Evolutionary conservation across 1,284 basidiomycete genomes (phyloP), one percentile per base, ranked within the genome.

Genomic region (Cryptococcus sp.): DNA sequence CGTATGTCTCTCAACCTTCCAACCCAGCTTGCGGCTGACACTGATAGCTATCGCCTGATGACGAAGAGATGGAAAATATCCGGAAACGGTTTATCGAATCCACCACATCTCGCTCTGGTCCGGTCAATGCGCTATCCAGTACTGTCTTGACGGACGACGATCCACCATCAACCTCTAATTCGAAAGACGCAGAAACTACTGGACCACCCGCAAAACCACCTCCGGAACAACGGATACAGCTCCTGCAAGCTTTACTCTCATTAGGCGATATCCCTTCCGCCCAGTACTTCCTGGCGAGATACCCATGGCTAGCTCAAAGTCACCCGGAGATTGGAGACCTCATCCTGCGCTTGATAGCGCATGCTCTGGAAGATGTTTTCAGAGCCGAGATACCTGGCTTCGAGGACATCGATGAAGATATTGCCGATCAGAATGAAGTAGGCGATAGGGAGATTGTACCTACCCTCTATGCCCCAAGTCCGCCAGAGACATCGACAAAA

Each of bases 251-350:
- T n/a, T 78, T 98, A 28, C 82, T 99, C 22, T 80, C 88, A 32
- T 78, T 98, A 40, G 96, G 96, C 16, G 86, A 88, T 24, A 66
- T 94, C 34, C 81, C 84, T 45, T 84, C 88, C 11, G 84, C 88
- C 9, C 75, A 91, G 45, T 83, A 84, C 34, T 82, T 98, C 53
- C 76, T 98, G 58, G 83, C 85, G 23, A 85, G 85, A 64, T 91
- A 85, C 67, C 88, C 88, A 2, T 93, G 91, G 87, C 77, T 96
- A 43, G 83, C 88, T 28, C 85, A 89, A 59, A 84, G 86, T 19
- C 83, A 87, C 56, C 83, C 87, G 2, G 85, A 88, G 60, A 79
- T 98, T 41, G 87, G 91, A 1, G 91, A 96, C 69, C 76, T 96
- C 37, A 78, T 93, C 54, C 76, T 96, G 36, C 84, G 87, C 36